These are phyloP conservation scores for Candida palmyrensis DNA, from an alignment of 805 yeast genomes.

Conservation along the genomic window DNA sequence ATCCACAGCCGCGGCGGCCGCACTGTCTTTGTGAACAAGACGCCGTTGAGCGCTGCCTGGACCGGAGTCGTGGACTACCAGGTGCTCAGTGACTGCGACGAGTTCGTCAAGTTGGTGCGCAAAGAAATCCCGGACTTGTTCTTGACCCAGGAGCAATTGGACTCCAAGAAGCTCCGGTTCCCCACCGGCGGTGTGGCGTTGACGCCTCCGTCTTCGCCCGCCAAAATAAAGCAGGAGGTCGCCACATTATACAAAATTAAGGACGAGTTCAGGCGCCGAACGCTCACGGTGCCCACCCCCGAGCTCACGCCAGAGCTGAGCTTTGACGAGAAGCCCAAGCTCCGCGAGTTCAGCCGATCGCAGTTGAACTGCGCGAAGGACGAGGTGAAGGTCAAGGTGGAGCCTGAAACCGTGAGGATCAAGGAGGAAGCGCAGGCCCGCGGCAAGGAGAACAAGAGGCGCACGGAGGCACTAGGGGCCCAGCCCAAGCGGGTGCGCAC, in stretches of 20 bases:
- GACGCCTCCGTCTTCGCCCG: conserved; percentile 33
- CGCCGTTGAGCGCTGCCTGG: conserved; percentile 62
- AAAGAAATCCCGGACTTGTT: conserved; percentile 57
- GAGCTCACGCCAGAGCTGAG: conserved; percentile 5
- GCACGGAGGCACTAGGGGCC: too few species aligned
- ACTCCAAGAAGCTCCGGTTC: conserved; percentile 30
- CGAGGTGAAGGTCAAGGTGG: too few species aligned
- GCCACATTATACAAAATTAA: conserved; percentile 1
- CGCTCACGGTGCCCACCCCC: conserved; percentile 3
- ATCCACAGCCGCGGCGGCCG: conserved; percentile 78
- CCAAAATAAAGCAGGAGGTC: conserved; percentile 12
- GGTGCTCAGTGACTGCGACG: conserved; percentile 74
- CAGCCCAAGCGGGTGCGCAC: too few species aligned
- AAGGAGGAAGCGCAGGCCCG: too few species aligned
- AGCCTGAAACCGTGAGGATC: too few species aligned
- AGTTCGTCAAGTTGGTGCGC: conserved; percentile 59
- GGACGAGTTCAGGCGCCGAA: conserved; percentile 1
- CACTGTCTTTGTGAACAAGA: conserved; percentile 72
- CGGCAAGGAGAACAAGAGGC: too few species aligned
- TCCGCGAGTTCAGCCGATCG: too few species aligned
- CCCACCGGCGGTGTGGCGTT: conserved; percentile 9
- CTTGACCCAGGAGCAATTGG: conserved; percentile 48
- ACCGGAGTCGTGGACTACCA: conserved; percentile 72
- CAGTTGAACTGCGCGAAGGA: too few species aligned
- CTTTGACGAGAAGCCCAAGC: conserved; percentile 2